Evolutionary conservation across 257 asterid species (phyloP).

Genomic region (Paraleonurus japonicus): DNA sequence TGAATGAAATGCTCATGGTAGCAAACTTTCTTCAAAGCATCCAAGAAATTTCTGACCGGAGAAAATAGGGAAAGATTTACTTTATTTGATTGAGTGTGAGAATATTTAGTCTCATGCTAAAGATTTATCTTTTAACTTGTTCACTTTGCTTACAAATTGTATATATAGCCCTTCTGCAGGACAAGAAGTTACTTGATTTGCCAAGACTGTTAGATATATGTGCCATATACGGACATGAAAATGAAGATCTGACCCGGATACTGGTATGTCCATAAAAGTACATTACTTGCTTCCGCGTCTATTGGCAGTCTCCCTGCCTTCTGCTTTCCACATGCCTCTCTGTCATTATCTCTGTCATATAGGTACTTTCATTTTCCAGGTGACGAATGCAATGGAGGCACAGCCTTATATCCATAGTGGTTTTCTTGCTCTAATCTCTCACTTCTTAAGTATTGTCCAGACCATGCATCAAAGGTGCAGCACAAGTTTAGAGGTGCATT

Average conservation of each 20-base stretch:
- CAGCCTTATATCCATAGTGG: constrained; percentile 71
- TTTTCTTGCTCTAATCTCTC: constrained; percentile 54
- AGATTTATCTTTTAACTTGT: not conserved
- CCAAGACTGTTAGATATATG: constrained; percentile 86
- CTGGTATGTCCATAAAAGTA: constrained; percentile 47
- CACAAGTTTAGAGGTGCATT: constrained; percentile 78
- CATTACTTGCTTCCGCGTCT: constrained; percentile 10
- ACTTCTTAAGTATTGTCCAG: constrained; percentile 59
- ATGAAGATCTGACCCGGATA: constrained; percentile 79
- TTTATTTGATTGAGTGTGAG: constrained; percentile 7
- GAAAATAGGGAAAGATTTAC: not conserved
- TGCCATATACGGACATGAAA: constrained; percentile 82
- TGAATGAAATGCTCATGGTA: not conserved
- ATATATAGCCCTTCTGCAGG: constrained; percentile 92
- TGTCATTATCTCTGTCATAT: constrained; percentile 20
- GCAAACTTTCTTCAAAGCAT: not conserved
- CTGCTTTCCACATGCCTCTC: constrained; percentile 13
- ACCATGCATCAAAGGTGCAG: constrained; percentile 84
- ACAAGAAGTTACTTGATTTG: constrained; percentile 79
- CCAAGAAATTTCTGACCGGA: not conserved
- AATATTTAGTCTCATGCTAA: constrained; percentile 5
- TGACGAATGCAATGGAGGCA: constrained; percentile 69
- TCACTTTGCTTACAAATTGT: constrained; percentile 45
- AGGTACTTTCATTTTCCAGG: constrained; percentile 42
- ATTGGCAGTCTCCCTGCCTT: constrained; percentile 14